Conservation (phyloP, 805 yeast species). For the Wickerhamomyces pijperi region DNA sequence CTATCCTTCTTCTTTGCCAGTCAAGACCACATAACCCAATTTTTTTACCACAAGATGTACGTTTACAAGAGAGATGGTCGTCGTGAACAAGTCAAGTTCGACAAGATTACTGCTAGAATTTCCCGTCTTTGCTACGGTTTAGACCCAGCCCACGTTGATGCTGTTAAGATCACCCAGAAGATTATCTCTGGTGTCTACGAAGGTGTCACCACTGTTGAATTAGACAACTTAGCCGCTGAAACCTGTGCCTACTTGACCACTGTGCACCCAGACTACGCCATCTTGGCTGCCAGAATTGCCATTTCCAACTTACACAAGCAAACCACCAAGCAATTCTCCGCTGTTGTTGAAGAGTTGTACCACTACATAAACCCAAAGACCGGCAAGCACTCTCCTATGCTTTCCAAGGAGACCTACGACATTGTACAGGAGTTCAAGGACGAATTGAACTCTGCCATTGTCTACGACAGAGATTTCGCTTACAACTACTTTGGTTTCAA, state of each 20-base stretch:
- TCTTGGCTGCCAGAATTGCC: conserved; percentile 91
- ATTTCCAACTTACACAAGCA: conserved; percentile 90
- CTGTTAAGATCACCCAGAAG: conserved; percentile 91
- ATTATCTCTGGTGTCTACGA: conserved; percentile 94
- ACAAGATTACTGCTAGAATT: conserved; percentile 91
- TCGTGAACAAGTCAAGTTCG: conserved; percentile 89
- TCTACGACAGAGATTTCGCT: conserved; percentile 65
- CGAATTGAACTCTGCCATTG: conserved; percentile 63
- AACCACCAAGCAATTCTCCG: conserved; percentile 77
- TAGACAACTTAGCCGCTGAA: conserved; percentile 82
- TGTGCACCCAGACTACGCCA: conserved; percentile 94
- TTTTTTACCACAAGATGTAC: conserved; percentile 36
- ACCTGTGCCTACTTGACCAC: conserved; percentile 98
- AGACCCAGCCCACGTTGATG: conserved; percentile 85
- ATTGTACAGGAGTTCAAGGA: conserved; percentile 55
- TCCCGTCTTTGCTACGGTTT: conserved; percentile 91
- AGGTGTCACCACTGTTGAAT: conserved; percentile 90
- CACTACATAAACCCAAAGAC: conserved; percentile 76
- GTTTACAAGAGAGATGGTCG: conserved; percentile 90
- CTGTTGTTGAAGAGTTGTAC: conserved; percentile 63
- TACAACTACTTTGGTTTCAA: conserved; percentile 83
- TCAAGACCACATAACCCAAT: background rate
- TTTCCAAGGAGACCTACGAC: conserved; percentile 54
- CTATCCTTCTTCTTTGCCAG: background rate
- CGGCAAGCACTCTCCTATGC: conserved; percentile 42